Evolutionary conservation across 768 basidiomycete species (phyloP).

Genomic region (Boletales sp.): DNA sequence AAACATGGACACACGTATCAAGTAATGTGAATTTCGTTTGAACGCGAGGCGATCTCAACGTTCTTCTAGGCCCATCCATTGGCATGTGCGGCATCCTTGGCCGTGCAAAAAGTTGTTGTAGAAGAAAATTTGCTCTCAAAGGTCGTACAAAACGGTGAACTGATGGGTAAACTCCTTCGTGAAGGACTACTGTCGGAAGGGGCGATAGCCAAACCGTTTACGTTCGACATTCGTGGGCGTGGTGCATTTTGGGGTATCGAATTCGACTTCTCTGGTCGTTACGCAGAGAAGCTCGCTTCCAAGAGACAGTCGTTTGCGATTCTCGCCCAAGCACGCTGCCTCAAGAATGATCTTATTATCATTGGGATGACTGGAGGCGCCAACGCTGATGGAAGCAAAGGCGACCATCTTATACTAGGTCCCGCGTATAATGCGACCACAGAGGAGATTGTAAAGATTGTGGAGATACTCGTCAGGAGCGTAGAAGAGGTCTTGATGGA

Average conservation of each 20-base stretch:
- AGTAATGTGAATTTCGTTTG: constrained; percentile 30
- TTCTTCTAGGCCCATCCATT: constrained; percentile 61
- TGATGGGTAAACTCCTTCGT: constrained; percentile 54
- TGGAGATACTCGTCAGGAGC: constrained; percentile 58
- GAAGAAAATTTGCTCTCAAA: constrained; percentile 70
- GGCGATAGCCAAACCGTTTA: constrained; percentile 58
- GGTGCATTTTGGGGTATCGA: constrained; percentile 86
- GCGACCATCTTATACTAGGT: constrained; percentile 69
- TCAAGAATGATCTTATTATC: constrained; percentile 63
- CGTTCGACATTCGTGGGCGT: constrained; percentile 79
- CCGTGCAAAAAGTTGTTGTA: constrained; percentile 71
- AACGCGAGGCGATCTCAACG: not conserved
- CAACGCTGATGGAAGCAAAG: constrained; percentile 64
- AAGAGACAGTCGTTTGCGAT: constrained; percentile 58
- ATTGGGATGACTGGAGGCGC: constrained; percentile 76
- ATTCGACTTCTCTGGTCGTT: constrained; percentile 59
- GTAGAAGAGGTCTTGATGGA: constrained; percentile 61
- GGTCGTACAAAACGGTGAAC: constrained; percentile 54
- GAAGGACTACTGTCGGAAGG: constrained; percentile 53
- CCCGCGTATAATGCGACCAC: constrained; percentile 78
- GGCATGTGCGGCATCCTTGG: constrained; percentile 75
- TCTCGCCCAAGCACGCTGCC: constrained; percentile 63
- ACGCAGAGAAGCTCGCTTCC: constrained; percentile 45
- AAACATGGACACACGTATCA: constrained; percentile 89
- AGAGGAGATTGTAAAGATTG: constrained; percentile 67